Percentiles rank a stretch among this genome's conserved stretches.
phyloP scores from a whole-genome alignment of 2,329 filamentous ascomycete genomes.

The Penicillium sp. region DNA sequence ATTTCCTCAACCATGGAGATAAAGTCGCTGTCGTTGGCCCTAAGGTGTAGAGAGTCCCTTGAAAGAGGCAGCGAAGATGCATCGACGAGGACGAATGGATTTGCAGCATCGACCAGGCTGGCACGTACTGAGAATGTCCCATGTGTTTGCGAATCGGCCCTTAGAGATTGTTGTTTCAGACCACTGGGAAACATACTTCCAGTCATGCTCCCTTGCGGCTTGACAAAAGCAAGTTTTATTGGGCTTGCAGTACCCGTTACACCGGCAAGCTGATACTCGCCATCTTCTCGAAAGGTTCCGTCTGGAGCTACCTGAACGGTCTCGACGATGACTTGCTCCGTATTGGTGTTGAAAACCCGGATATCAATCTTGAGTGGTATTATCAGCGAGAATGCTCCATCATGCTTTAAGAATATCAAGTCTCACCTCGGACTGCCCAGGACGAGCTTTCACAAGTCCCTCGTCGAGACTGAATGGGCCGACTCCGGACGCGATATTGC shows the following conservation, averaged over 20 bases:
- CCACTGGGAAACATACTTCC: conserved; percentile 62
- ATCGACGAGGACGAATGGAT: conserved; percentile 63
- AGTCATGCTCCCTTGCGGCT: conserved; percentile 64
- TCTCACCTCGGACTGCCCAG: conserved; percentile 27
- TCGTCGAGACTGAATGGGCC: conserved; percentile 64
- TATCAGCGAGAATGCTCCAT: background rate
- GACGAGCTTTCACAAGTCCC: conserved; percentile 45
- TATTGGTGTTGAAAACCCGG: conserved; percentile 69
- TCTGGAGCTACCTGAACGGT: conserved; percentile 55
- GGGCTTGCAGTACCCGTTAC: conserved; percentile 58
- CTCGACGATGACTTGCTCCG: conserved; percentile 59
- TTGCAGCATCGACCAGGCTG: conserved; percentile 63
- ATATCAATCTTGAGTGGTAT: conserved; percentile 49
- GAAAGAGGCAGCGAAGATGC: conserved; percentile 50
- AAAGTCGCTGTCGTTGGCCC: conserved; percentile 28
- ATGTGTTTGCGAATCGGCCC: conserved; percentile 45
- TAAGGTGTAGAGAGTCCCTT: background rate
- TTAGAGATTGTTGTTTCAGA: conserved; percentile 21
- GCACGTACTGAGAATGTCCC: conserved; percentile 43
- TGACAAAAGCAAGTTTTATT: conserved; percentile 60
- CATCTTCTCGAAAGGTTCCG: conserved; percentile 45
- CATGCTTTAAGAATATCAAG: background rate
- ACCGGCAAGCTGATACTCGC: conserved; percentile 62
- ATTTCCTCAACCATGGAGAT: conserved; percentile 55
- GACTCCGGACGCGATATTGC: conserved; percentile 67